These are phyloP conservation scores for Aureobasidium sp. DNA, from an alignment of 2,329 filamentous ascomycete species.

Conservation along the genomic window DNA sequence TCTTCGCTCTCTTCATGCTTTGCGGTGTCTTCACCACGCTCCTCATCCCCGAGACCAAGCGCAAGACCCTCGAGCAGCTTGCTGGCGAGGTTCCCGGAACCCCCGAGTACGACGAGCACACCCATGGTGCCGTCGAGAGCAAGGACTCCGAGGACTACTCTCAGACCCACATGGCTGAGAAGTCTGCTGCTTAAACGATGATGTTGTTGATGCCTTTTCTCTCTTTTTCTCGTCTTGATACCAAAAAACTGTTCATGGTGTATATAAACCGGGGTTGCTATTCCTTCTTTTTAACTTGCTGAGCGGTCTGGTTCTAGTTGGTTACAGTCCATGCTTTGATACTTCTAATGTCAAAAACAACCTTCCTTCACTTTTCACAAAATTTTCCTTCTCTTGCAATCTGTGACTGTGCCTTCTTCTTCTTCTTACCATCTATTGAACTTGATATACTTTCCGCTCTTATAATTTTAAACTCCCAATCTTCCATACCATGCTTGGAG, in stretches of 20 bases:
- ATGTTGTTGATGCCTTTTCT: not conserved
- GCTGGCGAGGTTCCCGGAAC: conserved; percentile 57
- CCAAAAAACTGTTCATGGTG: not conserved
- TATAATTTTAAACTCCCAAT: no score
- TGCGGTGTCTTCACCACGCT: conserved; percentile 59
- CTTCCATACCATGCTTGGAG: no score
- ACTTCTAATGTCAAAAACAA: not conserved
- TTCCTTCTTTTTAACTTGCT: not conserved
- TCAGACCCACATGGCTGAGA: not conserved
- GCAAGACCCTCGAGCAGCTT: conserved; percentile 63
- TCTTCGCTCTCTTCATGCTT: conserved; percentile 75
- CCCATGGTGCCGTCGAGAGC: not conserved
- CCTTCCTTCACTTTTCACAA: not conserved
- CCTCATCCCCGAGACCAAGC: conserved; percentile 70
- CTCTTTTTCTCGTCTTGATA: not conserved
- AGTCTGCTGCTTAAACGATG: not conserved
- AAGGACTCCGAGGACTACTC: conserved; percentile 3
- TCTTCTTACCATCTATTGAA: no score
- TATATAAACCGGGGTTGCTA: conserved; percentile 7
- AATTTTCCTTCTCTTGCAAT: no score
- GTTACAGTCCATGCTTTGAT: not conserved
- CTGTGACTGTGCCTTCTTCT: no score
- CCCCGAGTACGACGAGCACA: conserved; percentile 31
- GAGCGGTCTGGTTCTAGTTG: not conserved
- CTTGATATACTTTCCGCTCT: no score